Base-by-base conservation (phyloP, 2,329 filamentous ascomycete genomes). In the Phaeosphaeria sp. region DNA sequence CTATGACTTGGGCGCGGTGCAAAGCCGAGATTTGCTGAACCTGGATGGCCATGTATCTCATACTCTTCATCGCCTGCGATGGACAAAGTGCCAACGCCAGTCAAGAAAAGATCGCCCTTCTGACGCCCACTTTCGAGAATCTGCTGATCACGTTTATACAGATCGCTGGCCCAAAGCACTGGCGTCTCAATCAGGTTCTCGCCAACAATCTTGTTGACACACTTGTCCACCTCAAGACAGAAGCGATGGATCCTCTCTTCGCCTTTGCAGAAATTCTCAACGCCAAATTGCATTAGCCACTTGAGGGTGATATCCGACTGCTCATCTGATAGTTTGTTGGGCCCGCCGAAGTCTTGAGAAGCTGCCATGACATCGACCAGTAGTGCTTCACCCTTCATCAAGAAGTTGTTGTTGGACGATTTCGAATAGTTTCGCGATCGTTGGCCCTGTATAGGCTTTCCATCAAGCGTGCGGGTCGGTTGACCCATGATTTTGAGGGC, bases 211-310 rank as follows among this genome's bases (percentile, higher is more conserved):
- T 92, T 93, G 65, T 88, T 90, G 63, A 97, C 89, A 71, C 92
- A 96, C 60, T 87, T 90, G 68, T 94, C 90, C 25, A 98, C 86
- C 74, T 98, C 95, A 64, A 93, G 90, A 72, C 90, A 95, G 76
- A 99, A 95, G 11, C 93, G 88, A 74, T 98, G 95, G 36, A 99
- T 94, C 50, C 95, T 84, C 78, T 99, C 95, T 74, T 99, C 95
- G 6, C 94, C 95, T 66, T 89, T 90, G 78, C 95, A 99, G 66
- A 98, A 94, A 71, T 97, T 97, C 74, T 96, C 92, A 30, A 98
- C 89, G 15, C 88, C 88, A 63, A 89, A 90, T 65, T 90, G 87
- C 49, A 90, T 87, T 52, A 98, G 82, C 92, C 94, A 99, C 55
- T 88, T 87, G 20, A 85, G 81, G 0, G 93, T 97, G 64, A 93